Evolutionary conservation across 805 yeast species (phyloP).

Genomic region (Metschnikowia baotianmanensis): DNA sequence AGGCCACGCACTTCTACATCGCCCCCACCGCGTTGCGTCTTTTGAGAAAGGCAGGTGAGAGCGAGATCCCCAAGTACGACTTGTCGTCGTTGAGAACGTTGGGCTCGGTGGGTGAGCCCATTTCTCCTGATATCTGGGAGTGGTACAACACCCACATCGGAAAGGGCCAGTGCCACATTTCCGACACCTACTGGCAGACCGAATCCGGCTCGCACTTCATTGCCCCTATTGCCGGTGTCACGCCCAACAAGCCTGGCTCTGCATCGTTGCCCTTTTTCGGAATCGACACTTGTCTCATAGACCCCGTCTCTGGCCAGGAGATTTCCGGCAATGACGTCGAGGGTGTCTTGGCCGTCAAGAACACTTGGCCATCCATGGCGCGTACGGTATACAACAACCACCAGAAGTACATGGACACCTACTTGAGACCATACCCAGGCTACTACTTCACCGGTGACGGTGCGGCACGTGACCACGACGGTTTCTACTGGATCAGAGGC

Average conservation of each 20-base stretch:
- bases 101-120: slow-evolving; percentile 87
- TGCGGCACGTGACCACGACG: slow-evolving; percentile 82
- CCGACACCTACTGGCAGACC: slow-evolving; percentile 90
- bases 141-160: slow-evolving; percentile 79
- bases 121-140: slow-evolving; percentile 83
- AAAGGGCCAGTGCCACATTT: slow-evolving; percentile 63
- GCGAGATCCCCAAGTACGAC: slow-evolving; percentile 58
- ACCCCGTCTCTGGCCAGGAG: slow-evolving; percentile 72
- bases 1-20: slow-evolving; percentile 76
- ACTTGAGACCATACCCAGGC: slow-evolving; percentile 77
- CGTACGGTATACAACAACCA: slow-evolving; percentile 80
- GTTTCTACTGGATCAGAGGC: slow-evolving; percentile 82
- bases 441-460: slow-evolving; percentile 88
- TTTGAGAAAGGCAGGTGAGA: slow-evolving; percentile 71
- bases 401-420: slow-evolving; percentile 74
- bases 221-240: slow-evolving; percentile 70
- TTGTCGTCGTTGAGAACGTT: slow-evolving; percentile 63
- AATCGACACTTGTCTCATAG: slow-evolving; percentile 67
- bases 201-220: slow-evolving; percentile 82
- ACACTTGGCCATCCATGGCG: slow-evolving; percentile 84
- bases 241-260: slow-evolving; percentile 83
- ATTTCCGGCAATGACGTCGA: slow-evolving; percentile 67
- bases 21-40: slow-evolving; percentile 83
- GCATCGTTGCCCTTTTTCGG: slow-evolving; percentile 87
- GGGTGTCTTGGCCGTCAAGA: slow-evolving; percentile 73